Percentiles rank a stretch among this genome's conserved stretches.
Conservation (phyloP, 202 grass and related monocot genomes). For the Zizania palustris region DNA sequence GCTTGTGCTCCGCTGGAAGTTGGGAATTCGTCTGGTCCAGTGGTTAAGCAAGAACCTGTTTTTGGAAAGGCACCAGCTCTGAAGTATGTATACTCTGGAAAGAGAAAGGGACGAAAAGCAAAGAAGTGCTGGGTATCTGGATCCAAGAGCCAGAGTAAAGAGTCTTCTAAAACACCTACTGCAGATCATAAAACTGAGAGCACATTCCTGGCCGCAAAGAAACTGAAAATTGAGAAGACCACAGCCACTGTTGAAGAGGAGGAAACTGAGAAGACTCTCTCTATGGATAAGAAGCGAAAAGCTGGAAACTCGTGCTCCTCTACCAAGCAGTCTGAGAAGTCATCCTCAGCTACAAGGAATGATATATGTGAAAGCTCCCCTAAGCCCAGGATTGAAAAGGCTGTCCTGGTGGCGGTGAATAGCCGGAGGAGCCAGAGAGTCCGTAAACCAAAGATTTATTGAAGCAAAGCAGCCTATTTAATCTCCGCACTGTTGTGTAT, state of each 20-base stretch:
- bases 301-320: constrained; percentile 3
- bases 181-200: constrained; percentile 28
- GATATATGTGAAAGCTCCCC: constrained; percentile 4
- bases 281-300: constrained; percentile 10
- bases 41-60: constrained; percentile 28
- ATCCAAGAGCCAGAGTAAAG: constrained; percentile 35
- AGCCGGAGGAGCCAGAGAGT: constrained; percentile 59
- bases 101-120: constrained; percentile 33
- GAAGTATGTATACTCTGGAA: constrained; percentile 35
- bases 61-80: constrained; percentile 30
- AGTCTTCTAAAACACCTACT: constrained; percentile 3
- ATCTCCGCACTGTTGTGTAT: constrained; percentile 5
- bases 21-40: background rate
- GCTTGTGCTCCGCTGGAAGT: background rate
- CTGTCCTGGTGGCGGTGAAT: constrained; percentile 52
- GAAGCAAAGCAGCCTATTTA: constrained; percentile 14
- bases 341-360: constrained; percentile 7
- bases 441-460: constrained; percentile 55
- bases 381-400: constrained; percentile 46
- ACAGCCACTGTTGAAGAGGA: background rate
- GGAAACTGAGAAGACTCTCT: constrained; percentile 10
- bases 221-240: constrained; percentile 3
- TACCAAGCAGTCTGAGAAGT: constrained; percentile 35
- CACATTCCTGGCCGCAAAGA: background rate
- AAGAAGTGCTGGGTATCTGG: background rate